Conservation (phyloP, 305 asterid species). For the Fraxinus greggii region DNA sequence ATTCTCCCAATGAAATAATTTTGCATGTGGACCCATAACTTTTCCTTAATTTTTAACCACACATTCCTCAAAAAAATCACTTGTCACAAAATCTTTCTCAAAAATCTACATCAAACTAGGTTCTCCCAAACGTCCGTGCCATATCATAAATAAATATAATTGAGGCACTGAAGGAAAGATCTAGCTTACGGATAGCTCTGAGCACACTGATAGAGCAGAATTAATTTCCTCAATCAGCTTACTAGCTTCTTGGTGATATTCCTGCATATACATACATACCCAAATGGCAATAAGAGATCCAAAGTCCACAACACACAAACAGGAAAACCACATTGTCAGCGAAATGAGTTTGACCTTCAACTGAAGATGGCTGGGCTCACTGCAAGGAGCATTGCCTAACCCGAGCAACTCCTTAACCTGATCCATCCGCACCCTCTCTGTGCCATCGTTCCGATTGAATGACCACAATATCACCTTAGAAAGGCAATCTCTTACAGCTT, state of each 20-base stretch:
- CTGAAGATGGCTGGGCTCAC: conserved; percentile 51
- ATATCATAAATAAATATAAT: conserved; percentile 10
- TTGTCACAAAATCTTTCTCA: neutral
- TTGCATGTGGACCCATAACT: neutral
- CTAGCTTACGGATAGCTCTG: conserved; percentile 59
- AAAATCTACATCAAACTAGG: neutral
- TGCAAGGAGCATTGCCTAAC: conserved; percentile 52
- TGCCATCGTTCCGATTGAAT: conserved; percentile 30
- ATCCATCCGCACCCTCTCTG: conserved; percentile 55
- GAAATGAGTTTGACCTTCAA: conserved; percentile 57
- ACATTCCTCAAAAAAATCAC: neutral
- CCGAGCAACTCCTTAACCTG: conserved; percentile 56
- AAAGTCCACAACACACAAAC: conserved; percentile 18
- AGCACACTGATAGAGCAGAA: conserved; percentile 44
- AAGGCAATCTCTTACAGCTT: conserved; percentile 55
- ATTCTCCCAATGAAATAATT: neutral
- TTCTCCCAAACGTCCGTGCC: neutral
- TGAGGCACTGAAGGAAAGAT: conserved; percentile 14
- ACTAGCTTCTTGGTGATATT: conserved; percentile 55
- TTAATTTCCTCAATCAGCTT: conserved; percentile 64
- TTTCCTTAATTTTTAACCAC: neutral
- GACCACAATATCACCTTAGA: conserved; percentile 67
- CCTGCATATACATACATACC: conserved; percentile 43
- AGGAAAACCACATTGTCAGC: conserved; percentile 12
- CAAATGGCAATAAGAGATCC: conserved; percentile 27